phyloP scores from a whole-genome alignment of 139 green algal species.

The Microglena sp. region DNA sequence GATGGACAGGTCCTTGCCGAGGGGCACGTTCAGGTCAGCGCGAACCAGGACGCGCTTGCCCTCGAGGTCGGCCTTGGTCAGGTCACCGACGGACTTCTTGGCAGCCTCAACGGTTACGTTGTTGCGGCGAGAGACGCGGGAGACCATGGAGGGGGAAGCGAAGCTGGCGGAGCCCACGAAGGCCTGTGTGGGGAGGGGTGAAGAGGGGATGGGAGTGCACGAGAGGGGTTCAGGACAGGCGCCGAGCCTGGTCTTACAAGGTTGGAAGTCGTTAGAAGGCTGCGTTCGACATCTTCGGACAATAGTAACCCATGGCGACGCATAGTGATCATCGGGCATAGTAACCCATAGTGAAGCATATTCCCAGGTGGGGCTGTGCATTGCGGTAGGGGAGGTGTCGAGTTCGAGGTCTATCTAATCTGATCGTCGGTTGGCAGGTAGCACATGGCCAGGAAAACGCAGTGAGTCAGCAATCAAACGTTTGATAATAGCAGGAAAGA shows the following conservation, averaged over 20 bases:
- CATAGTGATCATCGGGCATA: background rate
- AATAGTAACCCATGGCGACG: no score
- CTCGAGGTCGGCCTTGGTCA: constrained; percentile 87
- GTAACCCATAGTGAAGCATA: no score
- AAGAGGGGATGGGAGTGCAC: background rate
- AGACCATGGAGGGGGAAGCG: background rate
- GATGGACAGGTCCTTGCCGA: constrained; percentile 86
- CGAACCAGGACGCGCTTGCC: constrained; percentile 61
- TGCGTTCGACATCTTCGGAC: no score
- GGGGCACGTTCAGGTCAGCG: constrained; percentile 91
- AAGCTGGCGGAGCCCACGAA: background rate
- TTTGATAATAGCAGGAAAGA: no score
- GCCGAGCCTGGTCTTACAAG: no score
- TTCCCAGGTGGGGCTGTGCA: no score
- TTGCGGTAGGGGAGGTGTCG: no score
- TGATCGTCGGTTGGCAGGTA: no score
- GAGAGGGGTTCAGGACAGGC: background rate
- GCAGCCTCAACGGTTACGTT: constrained; percentile 23
- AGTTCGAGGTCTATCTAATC: no score
- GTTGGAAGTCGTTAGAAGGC: no score
- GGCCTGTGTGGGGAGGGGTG: background rate
- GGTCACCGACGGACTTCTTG: constrained; percentile 87
- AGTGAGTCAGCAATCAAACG: no score
- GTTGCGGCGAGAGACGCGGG: constrained; percentile 5
- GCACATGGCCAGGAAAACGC: no score